Base-by-base conservation (phyloP, 495 filamentous ascomycete genomes). In the Hypoxylon lenormandii region DNA sequence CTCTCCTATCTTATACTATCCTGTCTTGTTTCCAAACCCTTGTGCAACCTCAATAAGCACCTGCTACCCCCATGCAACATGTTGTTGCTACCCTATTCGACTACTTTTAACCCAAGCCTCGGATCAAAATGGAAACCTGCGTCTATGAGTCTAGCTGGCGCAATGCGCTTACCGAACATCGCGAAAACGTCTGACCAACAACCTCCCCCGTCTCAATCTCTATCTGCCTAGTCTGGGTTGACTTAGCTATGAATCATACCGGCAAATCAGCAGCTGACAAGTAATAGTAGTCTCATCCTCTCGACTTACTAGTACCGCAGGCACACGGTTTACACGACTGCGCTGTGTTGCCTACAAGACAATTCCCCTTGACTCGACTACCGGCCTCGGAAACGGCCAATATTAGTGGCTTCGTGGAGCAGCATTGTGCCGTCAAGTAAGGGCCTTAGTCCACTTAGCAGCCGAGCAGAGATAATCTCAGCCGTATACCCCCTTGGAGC, bases 241-340 rank as follows among this genome's bases (percentile, higher is more conserved):
- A 42, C 12, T 16, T 26, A 18, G 30, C 36, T 30, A 53, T 55
- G 51, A 59, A 63, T 37, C 53, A 63, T 15, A 42, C 42, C 47
- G 21, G 46, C 62, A 63, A 71, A 66, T 59, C 62, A 66, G 43
- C 45, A 61, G 67, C 56, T 66, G 53, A 55, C 62, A 62, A 71
- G 48, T 63, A 71, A 49, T 47, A 19, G 19, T 61, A 15, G 46
- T 46, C 55, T 28, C 33, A 30, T 66, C 56, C 15, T 19, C 21
- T 63, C 15, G 33, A 66, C 16, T 30, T 26, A 33, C 8, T 5
- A 26, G 23, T 19, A 40, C 15, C n/a, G 33, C 16, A 26, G 30
- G 23, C 28, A 55, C 47, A 58, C 38, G 43, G 16, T 37, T 66
- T 63, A 71, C 62, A 66, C 67, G 51, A 56, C 48, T 5, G 28